Evolutionary conservation across 2,329 filamentous ascomycete genomes (phyloP).

Genomic region (Penicillium sp.): DNA sequence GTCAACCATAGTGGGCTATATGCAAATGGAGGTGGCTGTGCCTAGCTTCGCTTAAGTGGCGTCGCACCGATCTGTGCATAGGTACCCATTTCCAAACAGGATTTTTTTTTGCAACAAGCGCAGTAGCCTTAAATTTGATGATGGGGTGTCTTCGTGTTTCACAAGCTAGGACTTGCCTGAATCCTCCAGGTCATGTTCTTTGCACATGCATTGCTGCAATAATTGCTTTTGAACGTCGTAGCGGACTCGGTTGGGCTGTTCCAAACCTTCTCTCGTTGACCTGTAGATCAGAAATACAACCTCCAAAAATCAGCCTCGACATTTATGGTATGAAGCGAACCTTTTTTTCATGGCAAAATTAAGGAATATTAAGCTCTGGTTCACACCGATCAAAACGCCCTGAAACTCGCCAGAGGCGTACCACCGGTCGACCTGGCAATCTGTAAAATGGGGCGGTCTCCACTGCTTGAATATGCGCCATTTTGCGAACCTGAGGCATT

Average conservation of each 20-base stretch:
- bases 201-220: neutral
- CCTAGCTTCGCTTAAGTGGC: slow-evolving; percentile 15
- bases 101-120: slow-evolving; percentile 11
- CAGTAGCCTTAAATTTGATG: slow-evolving; percentile 10
- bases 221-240: neutral
- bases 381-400: slow-evolving; percentile 1
- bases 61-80: slow-evolving; percentile 6
- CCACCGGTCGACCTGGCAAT: neutral
- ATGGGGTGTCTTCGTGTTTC: slow-evolving; percentile 4
- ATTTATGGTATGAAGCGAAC: neutral
- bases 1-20: slow-evolving; percentile 2
- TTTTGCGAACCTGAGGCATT: slow-evolving; percentile 30
- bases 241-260: too few relatives aligned
- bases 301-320: too few relatives aligned
- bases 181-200: neutral
- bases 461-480: slow-evolving; percentile 23
- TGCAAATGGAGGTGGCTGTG: slow-evolving; percentile 27
- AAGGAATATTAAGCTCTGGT: slow-evolving; percentile 23
- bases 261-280: neutral
- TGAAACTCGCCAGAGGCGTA: slow-evolving; percentile 3
- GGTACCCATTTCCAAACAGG: neutral
- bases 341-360: slow-evolving; percentile 5
- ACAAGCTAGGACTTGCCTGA: neutral
- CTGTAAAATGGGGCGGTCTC: slow-evolving; percentile 3
- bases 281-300: neutral